Evolutionary conservation across 169 alveolate species (phyloP).

Genomic region (Besnoitia besnoiti): DNA sequence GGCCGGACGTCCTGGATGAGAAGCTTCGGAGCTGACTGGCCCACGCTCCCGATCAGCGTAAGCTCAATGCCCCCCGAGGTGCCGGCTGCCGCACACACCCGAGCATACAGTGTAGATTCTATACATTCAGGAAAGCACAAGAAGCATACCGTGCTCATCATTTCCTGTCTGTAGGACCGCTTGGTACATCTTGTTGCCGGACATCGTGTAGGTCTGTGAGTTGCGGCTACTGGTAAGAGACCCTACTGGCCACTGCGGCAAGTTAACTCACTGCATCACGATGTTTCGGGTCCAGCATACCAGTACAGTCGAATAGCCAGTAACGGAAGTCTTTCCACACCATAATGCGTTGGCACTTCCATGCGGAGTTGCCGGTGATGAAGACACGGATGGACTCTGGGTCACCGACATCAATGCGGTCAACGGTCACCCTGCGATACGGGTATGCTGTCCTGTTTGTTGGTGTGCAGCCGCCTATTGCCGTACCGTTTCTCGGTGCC

Average conservation of each 20-base stretch:
- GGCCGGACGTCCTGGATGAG: constrained; percentile 59
- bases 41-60: constrained; percentile 66
- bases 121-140: neutral
- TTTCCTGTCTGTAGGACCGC: constrained; percentile 75
- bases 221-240: neutral
- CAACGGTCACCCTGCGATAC: constrained; percentile 70
- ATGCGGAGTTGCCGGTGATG: constrained; percentile 76
- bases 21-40: constrained; percentile 68
- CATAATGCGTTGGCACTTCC: constrained; percentile 88
- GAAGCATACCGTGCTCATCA: constrained; percentile 69
- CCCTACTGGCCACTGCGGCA: no score
- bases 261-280: constrained; percentile 69
- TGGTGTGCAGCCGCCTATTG: constrained; percentile 2
- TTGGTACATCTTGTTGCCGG: constrained; percentile 75
- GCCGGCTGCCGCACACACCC: constrained; percentile 67
- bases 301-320: constrained; percentile 90
- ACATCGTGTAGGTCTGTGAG: constrained; percentile 68
- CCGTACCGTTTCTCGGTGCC: constrained; percentile 78
- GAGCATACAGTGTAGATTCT: neutral
- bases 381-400: constrained; percentile 80
- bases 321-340: constrained; percentile 84
- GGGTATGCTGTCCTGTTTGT: no score
- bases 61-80: constrained; percentile 75
- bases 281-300: constrained; percentile 72
- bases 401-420: constrained; percentile 83